Base-by-base conservation (phyloP, 345 rosid genomes). In the Rubroshorea leprosula region DNA sequence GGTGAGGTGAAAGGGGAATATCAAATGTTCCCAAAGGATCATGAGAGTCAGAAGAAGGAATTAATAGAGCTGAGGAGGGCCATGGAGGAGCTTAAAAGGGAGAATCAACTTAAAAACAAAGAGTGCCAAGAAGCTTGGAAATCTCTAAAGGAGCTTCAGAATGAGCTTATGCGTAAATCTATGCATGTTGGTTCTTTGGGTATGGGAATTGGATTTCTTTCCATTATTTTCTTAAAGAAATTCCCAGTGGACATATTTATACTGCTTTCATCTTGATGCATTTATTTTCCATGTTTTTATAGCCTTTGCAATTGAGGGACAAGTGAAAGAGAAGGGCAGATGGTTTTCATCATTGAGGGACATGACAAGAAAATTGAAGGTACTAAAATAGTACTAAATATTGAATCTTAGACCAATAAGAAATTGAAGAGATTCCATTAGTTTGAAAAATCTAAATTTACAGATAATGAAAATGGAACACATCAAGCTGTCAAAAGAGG, bases 111-210 rank as follows among this genome's bases (percentile, higher is more conserved):
- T 43, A 85, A 85, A 78, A 72, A 64, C 71, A 76, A 66, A 67
- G 97, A 93, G 78, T 82, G 81, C 65, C 86, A 83, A 63, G 88
- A 89, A 43, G 96, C 96, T 31, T 62, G 73, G 72, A 80, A 62
- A 45, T 82, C 97, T 41, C 78, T 87, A 16, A 59, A 75, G 41
- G 91, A 85, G 25, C 83, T 93, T 38, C 92, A 85, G 60, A 80
- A 80, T 62, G 99, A 89, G 75, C 85, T 93, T 45, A 85, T 93
- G 96, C 91, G 96, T 78, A 93, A 93, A 80, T 93, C 99, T 2
- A 89, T 93, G 96, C 99, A 89, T 60, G 96, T 93, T 57, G 99
- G 99, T 45, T 93, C 99, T 43, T 71, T 93, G 68, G 97, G 99
- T 93, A 87, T 39, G 87, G 52, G 22, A 41, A 23, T 27, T 54